A percentile compares a stretch with the other conserved stretches of the same genome.
Evolutionary conservation across 73 alveolate genomes (phyloP).

Genomic region (Paraurostyla sp.): DNA sequence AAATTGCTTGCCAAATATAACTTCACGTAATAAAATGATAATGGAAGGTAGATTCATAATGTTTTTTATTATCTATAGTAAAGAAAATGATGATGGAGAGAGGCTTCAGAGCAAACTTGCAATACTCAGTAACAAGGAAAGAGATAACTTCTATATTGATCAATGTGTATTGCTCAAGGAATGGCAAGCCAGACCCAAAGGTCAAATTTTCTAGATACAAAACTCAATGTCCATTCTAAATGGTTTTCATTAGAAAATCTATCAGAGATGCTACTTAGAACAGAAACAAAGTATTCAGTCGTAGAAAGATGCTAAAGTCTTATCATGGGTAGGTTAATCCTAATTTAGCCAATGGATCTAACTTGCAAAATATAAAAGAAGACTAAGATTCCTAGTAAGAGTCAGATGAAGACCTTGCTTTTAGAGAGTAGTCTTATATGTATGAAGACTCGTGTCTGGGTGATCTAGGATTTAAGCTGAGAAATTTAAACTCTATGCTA

Average conservation of each 20-base stretch:
- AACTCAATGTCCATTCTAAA: constrained; percentile 32
- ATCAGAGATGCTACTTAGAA: not conserved
- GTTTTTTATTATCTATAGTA: not conserved
- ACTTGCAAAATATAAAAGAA: too few species aligned
- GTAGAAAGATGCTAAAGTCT: not conserved
- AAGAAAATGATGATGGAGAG: constrained; percentile 37
- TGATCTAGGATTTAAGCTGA: too few species aligned
- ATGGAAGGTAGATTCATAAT: not conserved
- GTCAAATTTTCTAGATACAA: not conserved
- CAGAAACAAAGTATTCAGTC: not conserved
- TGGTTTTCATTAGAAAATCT: constrained; percentile 22
- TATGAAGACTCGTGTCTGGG: too few species aligned
- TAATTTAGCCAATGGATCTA: too few species aligned
- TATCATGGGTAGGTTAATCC: too few species aligned
- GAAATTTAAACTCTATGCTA: too few species aligned
- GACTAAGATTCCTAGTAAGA: too few species aligned
- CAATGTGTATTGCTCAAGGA: constrained; percentile 20
- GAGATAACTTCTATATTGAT: not conserved
- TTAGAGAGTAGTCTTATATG: too few species aligned
- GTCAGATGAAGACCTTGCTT: too few species aligned
- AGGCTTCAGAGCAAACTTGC: constrained; percentile 38
- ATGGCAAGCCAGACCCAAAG: constrained; percentile 30
- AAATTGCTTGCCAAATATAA: not conserved
- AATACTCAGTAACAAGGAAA: not conserved
- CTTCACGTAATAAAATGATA: constrained; percentile 9